Base-by-base conservation (phyloP, 2,329 filamentous ascomycete genomes). In the Arachnopeziza araneosa region DNA sequence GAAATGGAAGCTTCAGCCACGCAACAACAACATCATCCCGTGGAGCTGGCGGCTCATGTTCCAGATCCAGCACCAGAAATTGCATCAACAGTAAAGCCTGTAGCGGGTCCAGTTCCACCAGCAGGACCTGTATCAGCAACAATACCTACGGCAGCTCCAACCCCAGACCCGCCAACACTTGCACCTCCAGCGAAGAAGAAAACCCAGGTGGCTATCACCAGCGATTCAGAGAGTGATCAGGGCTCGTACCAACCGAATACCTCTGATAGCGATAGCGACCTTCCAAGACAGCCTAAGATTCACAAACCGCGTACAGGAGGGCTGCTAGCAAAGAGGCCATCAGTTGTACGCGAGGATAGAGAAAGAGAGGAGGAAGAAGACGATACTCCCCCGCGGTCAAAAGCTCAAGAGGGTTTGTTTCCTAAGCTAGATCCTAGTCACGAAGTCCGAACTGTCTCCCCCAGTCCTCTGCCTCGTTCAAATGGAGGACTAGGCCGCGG, bases 341-440 rank as follows among this genome's bases (percentile, higher is more conserved):
- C 78, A 2, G 71, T 77, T 14, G 77, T 81, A 1, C 72, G 72
- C 17, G 81, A 85, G 61, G 76, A 79, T 55, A 70, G 75, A 48
- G 76, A 78, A 51, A 66, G 70, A 23, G 76, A 79, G 54, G 75
- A 78, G 36, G 65, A 72, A 48, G 68, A 73, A 55, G 68, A 70
- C 56, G 65, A 68, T 57, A 64, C 65, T 2, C 65, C 68, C 32
- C 60, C 50, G 48, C 49, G 60, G 24, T 26, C 51, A 21, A 60
- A 58, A 50, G 30, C 55, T 10, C 36, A 22, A 24, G 58, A 63
- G 9, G 24, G 30, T n/a, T 52, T 22, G n/a, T 56, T 58, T 32
- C 58, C 55, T 22, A 48, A 57, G 26, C 22, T 55, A 54, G 52
- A 54, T 12, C 50, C 50, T 21, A 24, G 12, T 22, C 5, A 44